A percentile compares a stretch with the other conserved stretches of the same genome.
phyloP scores from a whole-genome alignment of 2,329 filamentous ascomycete species.

The Piedraia hortae region DNA sequence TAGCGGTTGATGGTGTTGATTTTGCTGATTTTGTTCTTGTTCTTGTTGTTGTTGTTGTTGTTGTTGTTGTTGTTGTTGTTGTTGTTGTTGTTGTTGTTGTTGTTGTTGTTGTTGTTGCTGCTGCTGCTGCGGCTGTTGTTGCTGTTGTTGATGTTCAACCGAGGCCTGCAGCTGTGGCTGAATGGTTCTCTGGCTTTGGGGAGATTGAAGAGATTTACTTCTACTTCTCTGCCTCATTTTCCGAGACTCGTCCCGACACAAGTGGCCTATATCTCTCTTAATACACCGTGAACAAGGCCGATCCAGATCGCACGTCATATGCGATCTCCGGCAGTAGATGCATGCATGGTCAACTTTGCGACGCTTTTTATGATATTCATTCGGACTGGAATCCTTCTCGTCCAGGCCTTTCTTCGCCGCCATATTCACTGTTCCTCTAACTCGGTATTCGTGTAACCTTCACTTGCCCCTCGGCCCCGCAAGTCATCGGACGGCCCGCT shows the following conservation, averaged over 20 bases:
- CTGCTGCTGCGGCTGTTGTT: conserved; percentile 35
- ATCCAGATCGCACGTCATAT: conserved; percentile 35
- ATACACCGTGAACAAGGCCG: conserved; percentile 92
- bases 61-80: conserved; percentile 18
- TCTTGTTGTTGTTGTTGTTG: conserved; percentile 47
- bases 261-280: conserved; percentile 92
- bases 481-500: too few species aligned
- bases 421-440: too few species aligned
- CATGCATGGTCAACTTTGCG: conserved; percentile 28
- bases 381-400: too few species aligned
- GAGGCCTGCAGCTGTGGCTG: conserved; percentile 1
- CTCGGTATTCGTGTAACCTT: too few species aligned
- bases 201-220: conserved; percentile 12
- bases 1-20: conserved; percentile 77
- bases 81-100: conserved; percentile 1
- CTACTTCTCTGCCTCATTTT: conserved; percentile 66
- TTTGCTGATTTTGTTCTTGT: conserved; percentile 77
- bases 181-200: background rate
- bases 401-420: too few species aligned
- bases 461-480: too few species aligned
- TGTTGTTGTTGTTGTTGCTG: conserved; percentile 23
- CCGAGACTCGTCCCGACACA: conserved; percentile 92
- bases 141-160: conserved; percentile 34
- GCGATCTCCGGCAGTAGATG: conserved; percentile 25
- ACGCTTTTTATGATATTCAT: conserved; percentile 17